Evolutionary conservation across 495 filamentous ascomycete species (phyloP).

Genomic region (Apodospora peruviana): DNA sequence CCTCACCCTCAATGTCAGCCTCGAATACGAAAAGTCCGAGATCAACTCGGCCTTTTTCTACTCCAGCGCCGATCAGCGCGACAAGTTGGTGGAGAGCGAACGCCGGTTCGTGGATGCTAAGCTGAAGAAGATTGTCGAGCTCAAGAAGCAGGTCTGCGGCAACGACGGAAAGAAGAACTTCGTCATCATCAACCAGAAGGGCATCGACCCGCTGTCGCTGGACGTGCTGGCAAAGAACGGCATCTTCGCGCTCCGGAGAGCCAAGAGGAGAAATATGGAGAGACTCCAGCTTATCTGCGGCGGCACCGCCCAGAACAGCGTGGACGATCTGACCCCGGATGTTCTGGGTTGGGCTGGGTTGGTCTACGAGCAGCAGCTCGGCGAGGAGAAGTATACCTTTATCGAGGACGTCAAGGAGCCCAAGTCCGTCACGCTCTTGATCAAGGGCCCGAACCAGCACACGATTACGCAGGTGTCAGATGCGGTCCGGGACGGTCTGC

Average conservation of each 20-base stretch:
- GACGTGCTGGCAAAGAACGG: slow-evolving; percentile 97
- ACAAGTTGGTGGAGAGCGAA: slow-evolving; percentile 97
- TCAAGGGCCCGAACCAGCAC: slow-evolving; percentile 95
- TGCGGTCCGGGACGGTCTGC: slow-evolving; percentile 91
- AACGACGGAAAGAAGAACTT: slow-evolving; percentile 92
- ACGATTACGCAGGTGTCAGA: slow-evolving; percentile 95
- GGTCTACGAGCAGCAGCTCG: slow-evolving; percentile 95
- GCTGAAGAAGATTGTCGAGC: slow-evolving; percentile 92
- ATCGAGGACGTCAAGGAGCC: slow-evolving; percentile 97
- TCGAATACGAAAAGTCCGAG: slow-evolving; percentile 99
- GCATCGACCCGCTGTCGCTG: slow-evolving; percentile 91
- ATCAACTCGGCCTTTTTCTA: slow-evolving; percentile 99
- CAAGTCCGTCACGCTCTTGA: slow-evolving; percentile 96
- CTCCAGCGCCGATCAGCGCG: slow-evolving; percentile 89
- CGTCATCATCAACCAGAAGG: slow-evolving; percentile 98
- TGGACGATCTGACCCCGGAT: slow-evolving; percentile 85
- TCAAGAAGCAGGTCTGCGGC: slow-evolving; percentile 97
- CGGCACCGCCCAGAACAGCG: slow-evolving; percentile 87
- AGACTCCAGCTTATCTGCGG: slow-evolving; percentile 91
- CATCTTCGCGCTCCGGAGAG: slow-evolving; percentile 86
- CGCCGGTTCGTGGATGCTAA: slow-evolving; percentile 95
- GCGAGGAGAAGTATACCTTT: slow-evolving; percentile 98
- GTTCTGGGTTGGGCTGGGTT: slow-evolving; percentile 92
- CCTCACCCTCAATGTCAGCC: slow-evolving; percentile 88
- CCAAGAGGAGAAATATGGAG: slow-evolving; percentile 99